These are phyloP conservation scores for Xylaria nigripes DNA, from an alignment of 495 filamentous ascomycete genomes.

Conservation along the genomic window DNA sequence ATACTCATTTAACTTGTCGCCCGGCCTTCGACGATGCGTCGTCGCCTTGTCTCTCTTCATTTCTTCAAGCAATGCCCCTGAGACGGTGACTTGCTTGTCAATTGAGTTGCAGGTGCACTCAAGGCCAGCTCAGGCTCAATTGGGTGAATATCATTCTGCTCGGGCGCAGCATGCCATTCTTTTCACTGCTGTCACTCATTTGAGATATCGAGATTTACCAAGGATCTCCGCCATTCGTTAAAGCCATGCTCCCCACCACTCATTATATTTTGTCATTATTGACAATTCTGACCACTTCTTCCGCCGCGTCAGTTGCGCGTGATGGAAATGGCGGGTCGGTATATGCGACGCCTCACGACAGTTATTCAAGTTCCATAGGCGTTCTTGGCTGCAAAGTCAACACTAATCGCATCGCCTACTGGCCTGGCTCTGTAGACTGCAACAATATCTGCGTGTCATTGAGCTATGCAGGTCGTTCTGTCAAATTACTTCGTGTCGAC, in stretches of 20 bases:
- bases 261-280: slow-evolving; percentile 1
- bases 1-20: slow-evolving; percentile 4
- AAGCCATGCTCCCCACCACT: slow-evolving; percentile 4
- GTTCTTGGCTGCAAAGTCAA: slow-evolving; percentile 44
- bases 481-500: slow-evolving; percentile 40
- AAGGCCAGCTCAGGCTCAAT: neutral
- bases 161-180: slow-evolving; percentile 9
- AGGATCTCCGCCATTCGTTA: slow-evolving; percentile 8
- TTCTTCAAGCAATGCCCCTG: neutral
- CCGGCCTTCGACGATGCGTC: neutral
- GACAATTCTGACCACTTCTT: neutral
- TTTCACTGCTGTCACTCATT: slow-evolving; percentile 3
- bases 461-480: slow-evolving; percentile 32
- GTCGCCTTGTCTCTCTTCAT: neutral
- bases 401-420: slow-evolving; percentile 43
- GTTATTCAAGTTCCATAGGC: slow-evolving; percentile 41
- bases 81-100: slow-evolving; percentile 1
- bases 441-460: slow-evolving; percentile 39
- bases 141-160: neutral
- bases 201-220: neutral
- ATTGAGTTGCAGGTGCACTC: slow-evolving; percentile 6
- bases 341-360: slow-evolving; percentile 44
- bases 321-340: slow-evolving; percentile 28
- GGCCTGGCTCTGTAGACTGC: slow-evolving; percentile 41
- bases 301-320: neutral